A percentile compares a stretch with the other conserved stretches of the same genome.
Evolutionary conservation across 2,329 filamentous ascomycete species (phyloP).

Genomic region (Endothia cerciana): DNA sequence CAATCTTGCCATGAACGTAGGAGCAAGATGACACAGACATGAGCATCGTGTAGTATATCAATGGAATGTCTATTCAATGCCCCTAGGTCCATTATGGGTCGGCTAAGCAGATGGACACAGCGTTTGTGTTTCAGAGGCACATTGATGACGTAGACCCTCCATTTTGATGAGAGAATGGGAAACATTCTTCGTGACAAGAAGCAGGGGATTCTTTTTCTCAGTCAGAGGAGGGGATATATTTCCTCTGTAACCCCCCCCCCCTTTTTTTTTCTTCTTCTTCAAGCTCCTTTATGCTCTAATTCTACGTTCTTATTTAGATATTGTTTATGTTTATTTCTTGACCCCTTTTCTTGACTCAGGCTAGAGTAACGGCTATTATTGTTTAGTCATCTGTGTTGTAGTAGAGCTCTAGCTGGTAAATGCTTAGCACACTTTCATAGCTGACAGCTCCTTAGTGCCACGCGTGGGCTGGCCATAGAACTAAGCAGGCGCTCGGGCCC

Average conservation of each 20-base stretch:
- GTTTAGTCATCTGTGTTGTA: neutral
- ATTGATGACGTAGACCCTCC: neutral
- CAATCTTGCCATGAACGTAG: neutral
- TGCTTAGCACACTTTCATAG: neutral
- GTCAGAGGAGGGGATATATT: no score
- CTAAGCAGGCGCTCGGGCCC: neutral
- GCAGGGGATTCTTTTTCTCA: no score
- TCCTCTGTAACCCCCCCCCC: no score
- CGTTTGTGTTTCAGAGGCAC: neutral
- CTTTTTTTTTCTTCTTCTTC: no score
- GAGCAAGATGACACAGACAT: neutral
- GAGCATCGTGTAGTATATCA: neutral
- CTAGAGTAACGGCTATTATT: neutral
- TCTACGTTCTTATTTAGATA: no score
- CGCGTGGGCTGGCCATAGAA: slow-evolving; percentile 4
- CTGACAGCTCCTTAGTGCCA: slow-evolving; percentile 2
- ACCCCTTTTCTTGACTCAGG: no score
- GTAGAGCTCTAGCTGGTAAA: neutral
- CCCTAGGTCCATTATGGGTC: neutral
- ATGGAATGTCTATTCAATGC: neutral
- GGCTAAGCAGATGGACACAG: neutral
- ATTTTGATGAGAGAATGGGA: neutral
- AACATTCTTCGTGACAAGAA: no score
- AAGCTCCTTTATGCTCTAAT: no score
- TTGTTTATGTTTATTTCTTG: no score